Evolutionary conservation across 2,329 filamentous ascomycete genomes (phyloP).

Genomic region (Clonostachys solani): DNA sequence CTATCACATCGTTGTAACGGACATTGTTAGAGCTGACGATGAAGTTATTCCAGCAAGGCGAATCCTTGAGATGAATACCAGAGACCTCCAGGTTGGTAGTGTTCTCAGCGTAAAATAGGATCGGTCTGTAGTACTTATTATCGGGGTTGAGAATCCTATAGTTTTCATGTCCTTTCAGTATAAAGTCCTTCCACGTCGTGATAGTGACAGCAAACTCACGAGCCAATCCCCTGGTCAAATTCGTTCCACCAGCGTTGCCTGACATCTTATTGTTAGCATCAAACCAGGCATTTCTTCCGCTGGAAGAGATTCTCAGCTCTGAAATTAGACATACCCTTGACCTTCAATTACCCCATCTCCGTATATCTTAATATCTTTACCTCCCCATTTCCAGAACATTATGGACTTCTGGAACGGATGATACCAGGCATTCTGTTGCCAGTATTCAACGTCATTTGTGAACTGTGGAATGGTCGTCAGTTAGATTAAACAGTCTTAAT

Average conservation of each 20-base stretch:
- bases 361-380: conserved; percentile 55
- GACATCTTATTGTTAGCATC: neutral
- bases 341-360: conserved; percentile 53
- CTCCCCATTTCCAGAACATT: conserved; percentile 62
- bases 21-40: conserved; percentile 52
- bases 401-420: conserved; percentile 45
- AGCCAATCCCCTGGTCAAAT: conserved; percentile 21
- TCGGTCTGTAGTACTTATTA: conserved; percentile 54
- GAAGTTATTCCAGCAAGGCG: conserved; percentile 62
- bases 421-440: conserved; percentile 32
- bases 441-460: conserved; percentile 36
- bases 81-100: conserved; percentile 52
- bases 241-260: conserved; percentile 36
- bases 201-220: conserved; percentile 4
- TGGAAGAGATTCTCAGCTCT: too few relatives aligned
- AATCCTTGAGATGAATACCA: conserved; percentile 56
- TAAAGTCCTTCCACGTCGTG: neutral
- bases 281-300: too few relatives aligned
- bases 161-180: neutral
- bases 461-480: conserved; percentile 15
- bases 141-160: conserved; percentile 38
- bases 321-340: conserved; percentile 27
- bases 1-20: conserved; percentile 46
- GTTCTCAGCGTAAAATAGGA: conserved; percentile 58
- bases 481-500: neutral